Evolutionary conservation across 441 rosid genomes (phyloP).

Genomic region (Euphorbia celastroides): DNA sequence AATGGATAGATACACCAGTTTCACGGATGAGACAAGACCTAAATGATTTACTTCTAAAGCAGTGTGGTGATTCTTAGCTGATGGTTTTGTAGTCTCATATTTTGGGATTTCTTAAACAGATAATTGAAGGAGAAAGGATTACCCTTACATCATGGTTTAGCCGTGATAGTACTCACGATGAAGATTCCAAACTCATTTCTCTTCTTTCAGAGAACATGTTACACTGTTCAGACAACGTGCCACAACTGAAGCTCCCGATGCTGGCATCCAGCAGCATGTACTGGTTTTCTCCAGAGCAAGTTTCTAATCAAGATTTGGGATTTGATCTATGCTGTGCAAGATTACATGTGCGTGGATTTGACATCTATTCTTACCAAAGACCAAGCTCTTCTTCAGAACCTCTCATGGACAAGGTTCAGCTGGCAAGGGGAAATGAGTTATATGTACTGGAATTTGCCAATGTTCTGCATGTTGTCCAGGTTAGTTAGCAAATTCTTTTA

Average conservation of each 20-base stretch:
- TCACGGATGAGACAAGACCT: no score
- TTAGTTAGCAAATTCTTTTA: conserved; percentile 20
- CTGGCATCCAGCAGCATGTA: conserved; percentile 80
- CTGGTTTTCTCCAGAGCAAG: conserved; percentile 52
- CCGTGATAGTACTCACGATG: conserved; percentile 72
- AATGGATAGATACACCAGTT: no score
- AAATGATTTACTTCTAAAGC: background rate
- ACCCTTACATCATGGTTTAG: conserved; percentile 89
- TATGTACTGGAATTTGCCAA: conserved; percentile 43
- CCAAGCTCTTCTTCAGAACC: conserved; percentile 24
- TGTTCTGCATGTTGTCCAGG: conserved; percentile 82
- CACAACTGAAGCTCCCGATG: conserved; percentile 31
- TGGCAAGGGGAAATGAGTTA: conserved; percentile 50
- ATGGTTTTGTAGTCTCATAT: background rate
- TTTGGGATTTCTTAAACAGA: conserved; percentile 29
- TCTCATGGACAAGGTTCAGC: conserved; percentile 42
- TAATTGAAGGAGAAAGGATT: conserved; percentile 74
- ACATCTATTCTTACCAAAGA: conserved; percentile 37
- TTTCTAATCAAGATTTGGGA: conserved; percentile 34
- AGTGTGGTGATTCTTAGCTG: background rate
- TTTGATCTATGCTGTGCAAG: conserved; percentile 71
- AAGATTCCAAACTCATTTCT: conserved; percentile 71
- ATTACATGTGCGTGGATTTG: conserved; percentile 49
- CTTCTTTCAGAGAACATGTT: conserved; percentile 39
- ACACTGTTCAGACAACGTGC: conserved; percentile 13